Evolutionary conservation across 139 green algal species (phyloP).

Genomic region (Microglena sp.): DNA sequence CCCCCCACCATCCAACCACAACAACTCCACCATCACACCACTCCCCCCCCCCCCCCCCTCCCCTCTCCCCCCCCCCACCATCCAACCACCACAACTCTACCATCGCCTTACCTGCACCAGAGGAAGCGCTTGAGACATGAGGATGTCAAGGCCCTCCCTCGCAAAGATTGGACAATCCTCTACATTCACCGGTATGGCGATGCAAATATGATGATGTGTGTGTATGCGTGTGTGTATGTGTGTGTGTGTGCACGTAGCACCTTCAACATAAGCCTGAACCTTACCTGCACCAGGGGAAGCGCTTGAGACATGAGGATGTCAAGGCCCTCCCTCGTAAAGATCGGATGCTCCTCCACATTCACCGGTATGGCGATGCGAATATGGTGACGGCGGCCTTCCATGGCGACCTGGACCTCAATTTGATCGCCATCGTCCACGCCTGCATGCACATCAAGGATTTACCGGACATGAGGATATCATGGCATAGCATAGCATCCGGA

Average conservation of each 20-base stretch:
- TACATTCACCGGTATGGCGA: constrained; percentile 24
- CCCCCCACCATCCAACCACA: too few relatives aligned
- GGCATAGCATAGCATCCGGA: too few relatives aligned
- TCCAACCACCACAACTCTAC: too few relatives aligned
- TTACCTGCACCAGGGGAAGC: constrained; percentile 8
- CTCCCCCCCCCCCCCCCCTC: too few relatives aligned
- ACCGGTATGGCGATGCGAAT: constrained; percentile 18
- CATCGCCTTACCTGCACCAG: too few relatives aligned
- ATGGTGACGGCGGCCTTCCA: neutral
- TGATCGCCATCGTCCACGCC: constrained; percentile 9
- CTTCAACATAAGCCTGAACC: too few relatives aligned
- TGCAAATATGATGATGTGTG: constrained; percentile 5
- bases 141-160: constrained; percentile 15
- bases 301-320: constrained; percentile 16
- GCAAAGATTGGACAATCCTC: constrained; percentile 16
- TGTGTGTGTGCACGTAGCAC: too few relatives aligned
- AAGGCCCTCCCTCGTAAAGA: constrained; percentile 16
- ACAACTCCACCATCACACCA: too few relatives aligned
- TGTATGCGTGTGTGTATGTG: too few relatives aligned
- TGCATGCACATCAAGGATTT: too few relatives aligned
- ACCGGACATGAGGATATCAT: too few relatives aligned
- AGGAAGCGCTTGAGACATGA: neutral
- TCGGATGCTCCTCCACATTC: constrained; percentile 20
- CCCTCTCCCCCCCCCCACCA: too few relatives aligned
- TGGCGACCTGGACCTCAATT: constrained; percentile 14